phyloP scores from a whole-genome alignment of 768 basidiomycete genomes.

The Trametes cingulata region DNA sequence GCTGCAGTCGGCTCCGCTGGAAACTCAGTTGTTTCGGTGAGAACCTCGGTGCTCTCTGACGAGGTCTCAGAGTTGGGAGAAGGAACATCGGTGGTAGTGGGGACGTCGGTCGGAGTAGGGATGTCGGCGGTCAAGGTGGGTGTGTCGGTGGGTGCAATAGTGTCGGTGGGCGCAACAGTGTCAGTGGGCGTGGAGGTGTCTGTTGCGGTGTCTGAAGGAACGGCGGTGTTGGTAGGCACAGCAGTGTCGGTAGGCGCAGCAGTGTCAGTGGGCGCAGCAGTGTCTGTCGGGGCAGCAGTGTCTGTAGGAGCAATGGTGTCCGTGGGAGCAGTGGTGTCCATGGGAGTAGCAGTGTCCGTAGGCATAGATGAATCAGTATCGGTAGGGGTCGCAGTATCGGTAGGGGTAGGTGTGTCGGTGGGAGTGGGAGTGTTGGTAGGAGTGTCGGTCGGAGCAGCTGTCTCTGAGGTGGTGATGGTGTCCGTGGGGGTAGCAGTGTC shows the following conservation, averaged over 20 bases:
- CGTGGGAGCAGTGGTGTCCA: neutral
- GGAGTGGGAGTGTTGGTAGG: neutral
- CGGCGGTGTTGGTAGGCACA: neutral
- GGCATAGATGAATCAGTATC: neutral
- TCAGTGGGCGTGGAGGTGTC: neutral
- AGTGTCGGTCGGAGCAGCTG: neutral
- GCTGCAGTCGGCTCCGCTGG: neutral
- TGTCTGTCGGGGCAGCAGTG: neutral
- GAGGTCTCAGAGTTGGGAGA: neutral
- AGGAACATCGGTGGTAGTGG: neutral
- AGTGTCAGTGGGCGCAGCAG: neutral
- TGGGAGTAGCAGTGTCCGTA: neutral
- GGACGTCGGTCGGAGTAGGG: neutral
- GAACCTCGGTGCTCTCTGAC: neutral
- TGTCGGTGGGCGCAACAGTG: neutral
- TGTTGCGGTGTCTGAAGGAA: neutral
- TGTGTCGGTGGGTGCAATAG: neutral
- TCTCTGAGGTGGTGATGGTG: no score
- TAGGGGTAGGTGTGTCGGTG: neutral
- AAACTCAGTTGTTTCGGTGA: neutral
- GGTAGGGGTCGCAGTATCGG: neutral
- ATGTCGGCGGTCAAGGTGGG: neutral
- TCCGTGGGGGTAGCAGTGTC: no score
- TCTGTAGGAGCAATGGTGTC: neutral
- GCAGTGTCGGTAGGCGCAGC: neutral